Evolutionary conservation across 768 basidiomycete genomes (phyloP), one percentile per base, ranked within the genome.

Genomic region (Strobilomyces echinocephalus): DNA sequence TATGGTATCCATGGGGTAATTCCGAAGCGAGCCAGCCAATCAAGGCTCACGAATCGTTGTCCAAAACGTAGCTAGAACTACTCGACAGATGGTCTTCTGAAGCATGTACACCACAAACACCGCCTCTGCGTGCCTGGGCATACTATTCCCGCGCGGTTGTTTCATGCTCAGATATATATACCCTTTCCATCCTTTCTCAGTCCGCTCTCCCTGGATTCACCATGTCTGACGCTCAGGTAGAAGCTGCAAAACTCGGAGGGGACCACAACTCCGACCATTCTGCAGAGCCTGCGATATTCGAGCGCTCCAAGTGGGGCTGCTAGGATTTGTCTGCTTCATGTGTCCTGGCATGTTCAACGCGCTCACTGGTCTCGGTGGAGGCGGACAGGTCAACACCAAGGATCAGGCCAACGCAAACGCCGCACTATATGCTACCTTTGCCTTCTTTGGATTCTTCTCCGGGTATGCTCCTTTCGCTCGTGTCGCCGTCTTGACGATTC

Each of bases 321-420:
- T 89, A 16, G 88, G 86, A 39, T 75, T 89, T 44, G 81, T 89
- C 24, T 68, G 61, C 55, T 83, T 83, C 64, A 80, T 83, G 81
- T 58, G 73, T 52, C 72, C 71, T 66, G 88, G 89, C 53, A 78
- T 90, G 52, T 91, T 88, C 72, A 92, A 91, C 62, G 83, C 88
- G 0, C 73, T 91, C 62, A 85, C 81, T 51, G 88, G 90, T 33
- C 76, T 94, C 42, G 91, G 91, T 5, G 89, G 79, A 41, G 89
- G 87, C 40, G 91, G 91, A 0, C 86, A 87, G 68, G 63, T 88
- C 40, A 83, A 87, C 60, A 49, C 78, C 4, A 75, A 72, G 3
- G 86, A 81, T 9, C 79, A 77, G 63, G 84, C 87, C 10, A 88
- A 90, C 61, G 77, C 86, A 4, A 88, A 81, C 59, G 72, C 82